Base-by-base conservation (phyloP, 2,329 filamentous ascomycete species). In the Pyricularia pennisetigena region DNA sequence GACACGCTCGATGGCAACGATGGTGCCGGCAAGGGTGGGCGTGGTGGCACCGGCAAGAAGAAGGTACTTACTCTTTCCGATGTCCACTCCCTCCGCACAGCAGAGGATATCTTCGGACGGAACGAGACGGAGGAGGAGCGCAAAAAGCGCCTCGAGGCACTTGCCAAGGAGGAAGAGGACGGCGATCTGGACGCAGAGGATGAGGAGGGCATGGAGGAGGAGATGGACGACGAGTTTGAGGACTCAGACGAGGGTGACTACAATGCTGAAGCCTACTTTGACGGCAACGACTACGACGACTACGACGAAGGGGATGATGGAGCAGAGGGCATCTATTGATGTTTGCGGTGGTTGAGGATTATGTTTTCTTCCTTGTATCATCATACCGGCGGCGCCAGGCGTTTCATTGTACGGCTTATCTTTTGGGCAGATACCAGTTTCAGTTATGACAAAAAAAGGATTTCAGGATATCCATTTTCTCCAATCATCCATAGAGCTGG, bases 161-260 rank as follows among this genome's bases (percentile, higher is more conserved):
- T 71, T 3, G 75, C 74, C 14, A 77, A 76, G 41, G 84, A 85
- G 10, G 83, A 86, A 10, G 76, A 78, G 5, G 78, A 80, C 61
- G 78, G 79, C 29, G 83, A 85, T 30, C 83, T 85, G 26, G 83
- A 85, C 66, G 82, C 78, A 9, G 77, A 75, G 41, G 79, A 72
- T 23, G 73, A 76, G 57, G 77, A 78, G 49, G 41, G 24, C n/a
- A 35, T 35, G 41, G 80, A 82, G 67, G 81, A 80, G 30, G 76
- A 77, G 59, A 64, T 67, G 10, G 82, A 82, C 23, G 81, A 83
- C 71, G 82, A 83, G 68, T 81, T 83, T 70, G 83, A 88, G 65
- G 86, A 88, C 68, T 84, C 87, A 69, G 84, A 85, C 65, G 86
- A 83, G 1, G 85, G 86, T 8, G 86, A 88, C 70, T 88, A 88